phyloP scores from a whole-genome alignment of 2,329 filamentous ascomycete genomes.

The Colletotrichum gloeosporioides region DNA sequence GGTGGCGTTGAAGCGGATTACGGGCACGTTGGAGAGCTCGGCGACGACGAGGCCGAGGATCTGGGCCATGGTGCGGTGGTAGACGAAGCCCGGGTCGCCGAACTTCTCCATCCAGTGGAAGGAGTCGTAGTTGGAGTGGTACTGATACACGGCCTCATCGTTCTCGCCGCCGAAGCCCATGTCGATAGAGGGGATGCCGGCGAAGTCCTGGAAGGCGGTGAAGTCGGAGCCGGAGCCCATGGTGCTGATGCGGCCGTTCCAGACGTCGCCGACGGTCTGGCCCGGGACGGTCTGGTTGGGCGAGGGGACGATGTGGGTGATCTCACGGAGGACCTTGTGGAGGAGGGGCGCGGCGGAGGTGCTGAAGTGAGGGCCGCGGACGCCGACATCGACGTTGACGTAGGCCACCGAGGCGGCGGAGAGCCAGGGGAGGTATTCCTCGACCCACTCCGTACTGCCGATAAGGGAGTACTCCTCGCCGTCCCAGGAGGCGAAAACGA shows the following conservation, averaged over 20 bases:
- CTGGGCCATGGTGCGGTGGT: slow-evolving; percentile 72
- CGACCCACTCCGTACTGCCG: slow-evolving; percentile 92
- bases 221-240: slow-evolving; percentile 79
- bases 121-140: slow-evolving; percentile 91
- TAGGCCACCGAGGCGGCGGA: slow-evolving; percentile 77
- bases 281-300: slow-evolving; percentile 77
- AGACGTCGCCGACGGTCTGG: slow-evolving; percentile 75
- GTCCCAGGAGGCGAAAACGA: slow-evolving; percentile 87
- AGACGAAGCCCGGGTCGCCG: slow-evolving; percentile 72
- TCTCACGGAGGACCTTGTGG: slow-evolving; percentile 73
- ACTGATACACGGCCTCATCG: slow-evolving; percentile 71
- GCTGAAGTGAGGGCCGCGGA: slow-evolving; percentile 67
- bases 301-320: slow-evolving; percentile 66
- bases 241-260: slow-evolving; percentile 65
- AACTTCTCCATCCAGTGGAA: slow-evolving; percentile 88
- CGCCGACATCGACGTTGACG: slow-evolving; percentile 83
- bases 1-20: slow-evolving; percentile 68
- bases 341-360: slow-evolving; percentile 77
- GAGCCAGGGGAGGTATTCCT: slow-evolving; percentile 87
- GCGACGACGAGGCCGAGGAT: slow-evolving; percentile 67
- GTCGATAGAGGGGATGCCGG: slow-evolving; percentile 70
- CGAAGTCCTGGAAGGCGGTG: slow-evolving; percentile 76
- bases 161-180: slow-evolving; percentile 58
- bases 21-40: slow-evolving; percentile 63
- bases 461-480: slow-evolving; percentile 86